Evolutionary conservation across 2,329 filamentous ascomycete species (phyloP).

Genomic region (Didymellaceae sp.): DNA sequence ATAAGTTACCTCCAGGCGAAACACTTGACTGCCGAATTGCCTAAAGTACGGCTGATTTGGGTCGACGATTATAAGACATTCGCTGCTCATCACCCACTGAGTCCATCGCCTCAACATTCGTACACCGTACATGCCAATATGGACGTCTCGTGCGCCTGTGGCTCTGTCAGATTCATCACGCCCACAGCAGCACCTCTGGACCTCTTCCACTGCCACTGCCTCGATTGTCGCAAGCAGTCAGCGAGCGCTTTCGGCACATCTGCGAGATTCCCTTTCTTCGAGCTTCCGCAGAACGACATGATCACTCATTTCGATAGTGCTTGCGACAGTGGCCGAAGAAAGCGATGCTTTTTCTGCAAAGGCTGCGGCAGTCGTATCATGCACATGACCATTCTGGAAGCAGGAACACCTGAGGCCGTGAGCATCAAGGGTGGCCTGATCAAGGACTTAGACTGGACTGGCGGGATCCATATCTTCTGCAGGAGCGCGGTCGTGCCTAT

Average conservation of each 20-base stretch:
- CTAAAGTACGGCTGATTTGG: background rate
- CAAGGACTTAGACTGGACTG: conserved; percentile 57
- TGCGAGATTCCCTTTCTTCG: conserved; percentile 73
- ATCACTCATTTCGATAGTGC: conserved; percentile 27
- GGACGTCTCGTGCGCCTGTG: conserved; percentile 66
- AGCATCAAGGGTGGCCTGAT: conserved; percentile 73
- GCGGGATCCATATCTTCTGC: conserved; percentile 69
- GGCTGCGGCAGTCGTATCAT: conserved; percentile 70
- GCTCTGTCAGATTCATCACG: conserved; percentile 67
- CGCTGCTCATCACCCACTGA: background rate
- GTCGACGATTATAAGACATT: background rate
- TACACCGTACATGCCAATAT: conserved; percentile 15
- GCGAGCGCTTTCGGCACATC: conserved; percentile 71
- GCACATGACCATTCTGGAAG: conserved; percentile 61
- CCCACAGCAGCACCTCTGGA: conserved; percentile 65
- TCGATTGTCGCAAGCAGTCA: conserved; percentile 69
- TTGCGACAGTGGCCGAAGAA: conserved; percentile 31
- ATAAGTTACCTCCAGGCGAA: background rate
- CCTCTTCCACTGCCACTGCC: conserved; percentile 76
- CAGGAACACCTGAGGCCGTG: conserved; percentile 46
- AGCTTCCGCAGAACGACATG: conserved; percentile 55
- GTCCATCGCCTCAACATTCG: background rate
- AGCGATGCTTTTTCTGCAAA: conserved; percentile 49
- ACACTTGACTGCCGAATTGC: background rate
- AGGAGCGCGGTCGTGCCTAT: conserved; percentile 72